Evolutionary conservation across 2,329 filamentous ascomycete species (phyloP).

Genomic region (Bertia moriformis): DNA sequence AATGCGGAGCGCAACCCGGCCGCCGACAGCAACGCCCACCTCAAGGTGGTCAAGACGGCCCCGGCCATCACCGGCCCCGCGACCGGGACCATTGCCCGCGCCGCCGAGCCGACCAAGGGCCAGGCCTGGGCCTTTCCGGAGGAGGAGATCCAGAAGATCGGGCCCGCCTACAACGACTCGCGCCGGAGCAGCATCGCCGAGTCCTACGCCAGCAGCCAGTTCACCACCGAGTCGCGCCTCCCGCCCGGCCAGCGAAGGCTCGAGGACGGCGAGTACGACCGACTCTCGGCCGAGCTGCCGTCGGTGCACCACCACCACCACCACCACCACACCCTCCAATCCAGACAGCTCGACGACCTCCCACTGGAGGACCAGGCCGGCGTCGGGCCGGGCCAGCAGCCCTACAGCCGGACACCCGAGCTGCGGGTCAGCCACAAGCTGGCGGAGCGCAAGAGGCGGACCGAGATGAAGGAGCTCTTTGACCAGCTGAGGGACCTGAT

Average conservation of each 20-base stretch:
- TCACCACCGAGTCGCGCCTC: conserved; percentile 58
- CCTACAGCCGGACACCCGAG: conserved; percentile 72
- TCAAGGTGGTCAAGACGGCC: conserved; percentile 46
- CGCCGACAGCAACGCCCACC: conserved; percentile 30
- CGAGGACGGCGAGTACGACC: conserved; percentile 36
- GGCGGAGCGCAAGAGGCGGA: conserved; percentile 68
- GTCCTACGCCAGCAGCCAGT: conserved; percentile 67
- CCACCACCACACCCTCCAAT: conserved; percentile 63
- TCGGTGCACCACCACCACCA: conserved; percentile 60
- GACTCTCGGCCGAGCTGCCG: conserved; percentile 36
- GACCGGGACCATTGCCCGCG: conserved; percentile 49
- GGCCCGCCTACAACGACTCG: conserved; percentile 41
- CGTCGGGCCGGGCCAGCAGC: conserved; percentile 45
- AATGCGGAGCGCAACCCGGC: conserved; percentile 40
- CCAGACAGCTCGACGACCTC: conserved; percentile 55
- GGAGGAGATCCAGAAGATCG: conserved; percentile 42
- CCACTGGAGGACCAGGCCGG: conserved; percentile 52
- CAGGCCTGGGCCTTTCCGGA: conserved; percentile 76
- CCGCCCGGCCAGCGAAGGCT: conserved; percentile 61
- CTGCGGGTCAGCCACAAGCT: conserved; percentile 73
- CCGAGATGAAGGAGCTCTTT: conserved; percentile 80
- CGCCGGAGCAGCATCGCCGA: conserved; percentile 64
- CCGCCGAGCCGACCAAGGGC: conserved; percentile 67
- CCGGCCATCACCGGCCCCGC: conserved; percentile 63
- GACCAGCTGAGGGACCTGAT: conserved; percentile 66